These are phyloP conservation scores for Ambrosia trifida DNA, from an alignment of 129 eudicot genomes.

Conservation along the genomic window DNA sequence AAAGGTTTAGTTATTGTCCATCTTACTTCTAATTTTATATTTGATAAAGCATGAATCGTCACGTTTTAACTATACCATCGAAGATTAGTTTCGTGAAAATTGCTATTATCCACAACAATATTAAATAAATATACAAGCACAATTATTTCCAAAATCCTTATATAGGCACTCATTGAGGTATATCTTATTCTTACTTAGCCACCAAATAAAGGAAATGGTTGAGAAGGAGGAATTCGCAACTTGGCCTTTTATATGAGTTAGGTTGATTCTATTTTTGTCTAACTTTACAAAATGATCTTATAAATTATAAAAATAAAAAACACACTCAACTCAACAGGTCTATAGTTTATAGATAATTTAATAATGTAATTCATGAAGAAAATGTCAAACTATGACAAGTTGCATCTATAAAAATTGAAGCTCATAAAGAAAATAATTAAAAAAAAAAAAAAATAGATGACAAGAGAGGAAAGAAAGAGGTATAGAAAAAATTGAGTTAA, in stretches of 20 bases:
- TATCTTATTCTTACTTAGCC: not conserved
- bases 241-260: not conserved
- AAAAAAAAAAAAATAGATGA: too few species aligned
- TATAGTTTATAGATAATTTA: too few species aligned
- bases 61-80: not conserved
- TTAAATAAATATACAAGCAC: not conserved
- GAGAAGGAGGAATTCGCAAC: not conserved
- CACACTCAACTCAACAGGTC: too few species aligned
- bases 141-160: not conserved
- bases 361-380: too few species aligned
- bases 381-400: too few species aligned
- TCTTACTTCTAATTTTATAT: not conserved
- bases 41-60: not conserved
- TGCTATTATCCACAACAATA: not conserved
- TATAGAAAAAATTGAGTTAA: too few species aligned
- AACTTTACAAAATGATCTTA: too few species aligned
- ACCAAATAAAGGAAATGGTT: slow-evolving; percentile 2
- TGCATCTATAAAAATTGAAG: too few species aligned
- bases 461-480: not conserved
- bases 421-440: too few species aligned
- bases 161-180: not conserved
- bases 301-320: too few species aligned
- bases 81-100: not conserved
- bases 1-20: too few species aligned
- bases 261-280: not conserved